phyloP scores from a whole-genome alignment of 106 monocot species.

The Dendrobium chrysotoxum region DNA sequence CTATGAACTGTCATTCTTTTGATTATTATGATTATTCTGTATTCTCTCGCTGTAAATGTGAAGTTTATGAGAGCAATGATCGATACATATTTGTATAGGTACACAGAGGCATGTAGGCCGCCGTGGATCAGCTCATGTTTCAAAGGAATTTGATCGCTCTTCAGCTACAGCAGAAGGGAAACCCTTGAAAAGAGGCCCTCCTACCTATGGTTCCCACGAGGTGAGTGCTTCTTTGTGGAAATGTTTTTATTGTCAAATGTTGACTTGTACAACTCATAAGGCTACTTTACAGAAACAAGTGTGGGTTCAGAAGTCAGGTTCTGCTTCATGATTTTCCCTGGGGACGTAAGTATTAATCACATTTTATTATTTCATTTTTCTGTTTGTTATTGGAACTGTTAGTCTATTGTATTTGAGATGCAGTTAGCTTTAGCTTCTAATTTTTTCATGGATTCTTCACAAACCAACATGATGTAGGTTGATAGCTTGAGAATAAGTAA shows the following conservation, averaged over 20 bases:
- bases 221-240: conserved; percentile 20
- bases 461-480: too few species aligned
- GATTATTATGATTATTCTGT: background rate
- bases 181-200: conserved; percentile 35
- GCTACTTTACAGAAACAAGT: conserved; percentile 40
- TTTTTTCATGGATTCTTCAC: too few species aligned
- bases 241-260: background rate
- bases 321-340: conserved; percentile 25
- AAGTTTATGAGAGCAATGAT: background rate
- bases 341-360: conserved; percentile 11
- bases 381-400: background rate
- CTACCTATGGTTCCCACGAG: conserved; percentile 44
- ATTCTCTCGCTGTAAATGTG: background rate
- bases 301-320: conserved; percentile 61
- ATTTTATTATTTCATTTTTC: background rate
- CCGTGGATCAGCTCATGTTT: conserved; percentile 36
- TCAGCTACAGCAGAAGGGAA: conserved; percentile 43
- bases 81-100: conserved; percentile 22
- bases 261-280: background rate
- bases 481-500: too few species aligned
- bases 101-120: conserved; percentile 55
- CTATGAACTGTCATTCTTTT: background rate
- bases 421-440: background rate
- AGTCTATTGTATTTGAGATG: background rate
- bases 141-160: conserved; percentile 47